phyloP scores from a whole-genome alignment of 805 yeast species.

The Cyberlindnera saturnus region DNA sequence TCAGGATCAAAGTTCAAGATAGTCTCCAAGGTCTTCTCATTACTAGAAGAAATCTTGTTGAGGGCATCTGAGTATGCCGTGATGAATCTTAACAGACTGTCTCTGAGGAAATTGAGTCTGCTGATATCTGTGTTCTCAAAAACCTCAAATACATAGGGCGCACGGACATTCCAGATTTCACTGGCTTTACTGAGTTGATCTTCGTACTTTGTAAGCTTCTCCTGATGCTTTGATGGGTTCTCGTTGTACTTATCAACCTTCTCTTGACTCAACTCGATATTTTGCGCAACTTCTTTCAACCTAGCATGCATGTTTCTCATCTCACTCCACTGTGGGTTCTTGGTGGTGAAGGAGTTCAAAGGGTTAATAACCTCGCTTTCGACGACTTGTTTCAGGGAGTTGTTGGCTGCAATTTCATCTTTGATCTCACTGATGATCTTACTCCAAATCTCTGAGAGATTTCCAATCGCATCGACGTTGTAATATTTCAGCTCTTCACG shows the following conservation, averaged over 20 bases:
- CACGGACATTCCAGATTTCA: conserved; percentile 68
- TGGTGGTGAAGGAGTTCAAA: conserved; percentile 45
- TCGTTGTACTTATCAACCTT: conserved; percentile 32
- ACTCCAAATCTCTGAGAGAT: conserved; percentile 38
- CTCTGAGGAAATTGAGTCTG: conserved; percentile 58
- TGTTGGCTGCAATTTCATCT: conserved; percentile 45
- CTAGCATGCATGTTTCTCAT: conserved; percentile 40
- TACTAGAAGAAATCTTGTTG: conserved; percentile 36
- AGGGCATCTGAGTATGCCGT: conserved; percentile 53
- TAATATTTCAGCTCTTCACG: conserved; percentile 42
- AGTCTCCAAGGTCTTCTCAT: conserved; percentile 62
- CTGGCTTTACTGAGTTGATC: conserved; percentile 39
- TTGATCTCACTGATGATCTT: conserved; percentile 34
- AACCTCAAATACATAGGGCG: conserved; percentile 69
- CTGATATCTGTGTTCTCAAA: conserved; percentile 67
- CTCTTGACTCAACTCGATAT: conserved; percentile 34
- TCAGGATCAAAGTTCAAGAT: conserved; percentile 58
- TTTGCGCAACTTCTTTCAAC: conserved; percentile 37
- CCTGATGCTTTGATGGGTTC: conserved; percentile 17
- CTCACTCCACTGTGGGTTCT: conserved; percentile 50
- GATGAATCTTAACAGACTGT: conserved; percentile 58
- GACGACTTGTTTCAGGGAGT: conserved; percentile 39
- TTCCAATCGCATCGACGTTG: conserved; percentile 43
- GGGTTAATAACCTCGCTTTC: conserved; percentile 52
- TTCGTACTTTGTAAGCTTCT: conserved; percentile 28